A percentile compares a stretch with the other conserved stretches of the same genome.
phyloP scores from a whole-genome alignment of 1,284 basidiomycete species.

The Cutaneotrichosporon mucoides region DNA sequence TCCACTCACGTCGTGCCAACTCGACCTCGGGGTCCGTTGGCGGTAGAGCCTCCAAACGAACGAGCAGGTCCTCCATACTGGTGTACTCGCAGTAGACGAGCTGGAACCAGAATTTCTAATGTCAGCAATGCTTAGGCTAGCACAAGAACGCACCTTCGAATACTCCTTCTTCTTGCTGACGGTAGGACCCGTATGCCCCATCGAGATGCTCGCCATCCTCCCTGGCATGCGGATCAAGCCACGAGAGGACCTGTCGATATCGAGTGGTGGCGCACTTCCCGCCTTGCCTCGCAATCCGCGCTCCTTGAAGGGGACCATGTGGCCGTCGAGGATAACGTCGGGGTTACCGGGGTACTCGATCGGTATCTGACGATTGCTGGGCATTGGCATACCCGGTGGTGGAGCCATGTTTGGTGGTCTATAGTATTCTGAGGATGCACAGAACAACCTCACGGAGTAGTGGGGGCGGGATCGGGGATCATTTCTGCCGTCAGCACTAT shows the following conservation, averaged over 20 bases:
- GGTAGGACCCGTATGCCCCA: constrained; percentile 76
- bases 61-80: constrained; percentile 63
- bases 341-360: constrained; percentile 90
- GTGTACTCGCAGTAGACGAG: constrained; percentile 76
- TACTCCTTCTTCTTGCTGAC: constrained; percentile 43
- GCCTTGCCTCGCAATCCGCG: constrained; percentile 94
- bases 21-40: constrained; percentile 27
- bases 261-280: constrained; percentile 89
- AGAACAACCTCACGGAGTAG: constrained; percentile 69
- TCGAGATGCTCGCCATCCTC: constrained; percentile 66
- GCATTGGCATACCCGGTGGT: constrained; percentile 39
- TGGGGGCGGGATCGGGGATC: constrained; percentile 28
- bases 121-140: no score
- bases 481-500: constrained; percentile 16
- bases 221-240: constrained; percentile 54
- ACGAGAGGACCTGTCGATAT: constrained; percentile 59
- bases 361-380: constrained; percentile 50
- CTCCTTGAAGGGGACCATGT: constrained; percentile 67
- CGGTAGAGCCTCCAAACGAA: constrained; percentile 26
- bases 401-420: constrained; percentile 45
- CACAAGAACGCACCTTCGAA: constrained; percentile 32
- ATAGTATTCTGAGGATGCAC: constrained; percentile 84
- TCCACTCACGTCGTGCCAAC: constrained; percentile 14
- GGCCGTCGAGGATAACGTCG: constrained; percentile 79
- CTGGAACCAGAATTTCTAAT: constrained; percentile 76